A percentile compares a stretch with the other conserved stretches of the same genome.
These are phyloP conservation scores for Martensiomyces pterosporus DNA, from an alignment of 192 early-diverging fungal genomes.

Conservation along the genomic window DNA sequence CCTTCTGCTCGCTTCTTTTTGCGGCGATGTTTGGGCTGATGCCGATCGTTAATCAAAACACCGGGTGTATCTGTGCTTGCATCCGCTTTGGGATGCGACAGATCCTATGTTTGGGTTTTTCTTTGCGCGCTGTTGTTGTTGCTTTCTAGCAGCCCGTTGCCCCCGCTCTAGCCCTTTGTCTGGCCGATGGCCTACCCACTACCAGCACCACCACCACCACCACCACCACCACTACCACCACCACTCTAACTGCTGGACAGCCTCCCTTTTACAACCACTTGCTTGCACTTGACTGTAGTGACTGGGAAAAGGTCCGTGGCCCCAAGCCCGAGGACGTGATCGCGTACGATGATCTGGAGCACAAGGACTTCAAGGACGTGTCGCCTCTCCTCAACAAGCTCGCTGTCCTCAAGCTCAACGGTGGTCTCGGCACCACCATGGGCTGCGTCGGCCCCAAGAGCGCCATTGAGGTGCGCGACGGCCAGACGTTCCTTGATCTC, in stretches of 20 bases:
- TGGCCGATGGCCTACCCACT: too few relatives aligned
- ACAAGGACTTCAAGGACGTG: slow-evolving; percentile 35
- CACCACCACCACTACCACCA: not conserved
- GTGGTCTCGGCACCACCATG: slow-evolving; percentile 99
- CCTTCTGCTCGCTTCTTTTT: not conserved
- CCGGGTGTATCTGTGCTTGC: too few relatives aligned
- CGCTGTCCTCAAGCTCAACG: slow-evolving; percentile 98
- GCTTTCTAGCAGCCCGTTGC: too few relatives aligned
- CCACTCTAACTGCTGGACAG: slow-evolving; percentile 1
- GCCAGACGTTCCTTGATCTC: slow-evolving; percentile 97
- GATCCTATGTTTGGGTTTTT: slow-evolving; percentile 1
- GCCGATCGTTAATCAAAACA: too few relatives aligned
- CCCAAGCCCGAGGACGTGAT: slow-evolving; percentile 86
- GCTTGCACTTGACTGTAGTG: slow-evolving; percentile 61
- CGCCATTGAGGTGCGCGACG: slow-evolving; percentile 97
- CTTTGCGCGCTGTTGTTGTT: not conserved
- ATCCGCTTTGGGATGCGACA: not conserved
- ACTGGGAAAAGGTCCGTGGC: slow-evolving; percentile 94
- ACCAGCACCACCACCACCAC: not conserved
- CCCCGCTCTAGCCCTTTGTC: too few relatives aligned
- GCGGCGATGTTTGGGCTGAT: slow-evolving; percentile 2
- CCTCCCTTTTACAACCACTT: not conserved
- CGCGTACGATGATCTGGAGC: slow-evolving; percentile 68
- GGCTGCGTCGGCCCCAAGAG: slow-evolving; percentile 98
- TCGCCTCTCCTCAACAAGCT: slow-evolving; percentile 76